These are phyloP conservation scores for Alternaria novae-zelandiae DNA, from an alignment of 2,329 filamentous ascomycete species.

Conservation along the genomic window DNA sequence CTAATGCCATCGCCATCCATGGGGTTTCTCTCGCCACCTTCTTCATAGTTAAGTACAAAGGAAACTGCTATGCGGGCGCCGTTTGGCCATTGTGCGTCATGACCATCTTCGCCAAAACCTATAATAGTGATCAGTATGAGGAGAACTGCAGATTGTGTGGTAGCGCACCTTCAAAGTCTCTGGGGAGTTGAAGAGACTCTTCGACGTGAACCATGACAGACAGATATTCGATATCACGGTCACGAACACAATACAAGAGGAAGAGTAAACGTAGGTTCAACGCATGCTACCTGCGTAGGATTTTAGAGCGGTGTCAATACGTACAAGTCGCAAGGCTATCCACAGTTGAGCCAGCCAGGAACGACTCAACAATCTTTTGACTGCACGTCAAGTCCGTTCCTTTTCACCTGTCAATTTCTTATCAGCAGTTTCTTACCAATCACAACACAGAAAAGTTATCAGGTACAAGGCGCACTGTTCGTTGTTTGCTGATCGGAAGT, in stretches of 20 bases:
- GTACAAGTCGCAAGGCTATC: background rate
- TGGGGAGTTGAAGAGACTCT: conserved; percentile 44
- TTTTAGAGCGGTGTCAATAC: background rate
- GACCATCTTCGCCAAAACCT: conserved; percentile 49
- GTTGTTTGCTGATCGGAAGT: conserved; percentile 2
- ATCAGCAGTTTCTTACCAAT: background rate
- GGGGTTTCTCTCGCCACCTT: conserved; percentile 42
- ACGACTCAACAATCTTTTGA: background rate
- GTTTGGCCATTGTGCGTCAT: conserved; percentile 47
- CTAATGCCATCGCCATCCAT: conserved; percentile 42
- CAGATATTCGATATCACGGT: background rate
- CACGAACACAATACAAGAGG: background rate
- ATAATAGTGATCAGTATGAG: background rate
- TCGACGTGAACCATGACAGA: conserved; percentile 39
- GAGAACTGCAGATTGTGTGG: background rate
- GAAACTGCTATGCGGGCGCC: conserved; percentile 47
- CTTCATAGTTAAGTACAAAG: conserved; percentile 50
- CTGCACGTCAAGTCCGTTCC: background rate
- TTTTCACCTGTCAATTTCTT: background rate
- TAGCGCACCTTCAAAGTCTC: conserved; percentile 46
- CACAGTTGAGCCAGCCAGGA: background rate
- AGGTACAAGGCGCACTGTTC: background rate
- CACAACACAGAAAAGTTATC: background rate
- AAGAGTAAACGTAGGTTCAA: background rate
- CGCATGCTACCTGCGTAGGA: background rate